Base-by-base conservation (phyloP, 2,329 filamentous ascomycete genomes). In the Trichoderma harzianum region DNA sequence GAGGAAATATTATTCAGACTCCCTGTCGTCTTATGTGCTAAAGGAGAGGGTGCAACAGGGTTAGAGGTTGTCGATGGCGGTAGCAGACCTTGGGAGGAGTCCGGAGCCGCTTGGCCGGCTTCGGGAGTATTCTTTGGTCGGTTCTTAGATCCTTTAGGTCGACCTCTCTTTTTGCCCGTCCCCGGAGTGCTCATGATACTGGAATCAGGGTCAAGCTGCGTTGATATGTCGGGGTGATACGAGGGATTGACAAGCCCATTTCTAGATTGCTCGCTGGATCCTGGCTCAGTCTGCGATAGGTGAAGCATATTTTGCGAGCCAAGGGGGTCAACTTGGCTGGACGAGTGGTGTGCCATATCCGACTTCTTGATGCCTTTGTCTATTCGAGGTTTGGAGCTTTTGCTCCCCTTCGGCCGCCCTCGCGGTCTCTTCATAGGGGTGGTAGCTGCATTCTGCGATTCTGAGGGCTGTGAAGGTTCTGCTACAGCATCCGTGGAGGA, bases 381-480 rank as follows among this genome's bases (percentile, higher is more conserved):
- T 64, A 87, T 87, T 16, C 77, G 77, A 21, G 75, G 73, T 64
- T 79, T 81, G n/a, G 74, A 74, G 61, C 76, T 78, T 69, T 80
- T 81, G 79, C 87, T 89, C 3, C 87, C 88, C 74, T 88, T 89
- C 8, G 88, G 87, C 21, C 88, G 82, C 18, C 88, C 87, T 73
- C 87, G 83, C 7, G 82, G 80, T 65, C 86, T 82, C 75, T 85
- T 88, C 43, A 77, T 64, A 26, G 77, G 71, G 1, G 60, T 55
- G 2, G 16, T 34, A n/a, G 67, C 28, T 18, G 39, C 21, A 53
- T 62, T 16, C 16, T 69, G 67, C 7, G n/a, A 7, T 21, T 21
- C 67, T 7, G 67, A 21, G 16, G 39, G 67, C 12, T 62, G 30
- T 26, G 34, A 34, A 30, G 43, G 51, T 26, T 24, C 32, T 62